Conservation (phyloP, 768 basidiomycete species). For the Rossbeevera mucosa region DNA sequence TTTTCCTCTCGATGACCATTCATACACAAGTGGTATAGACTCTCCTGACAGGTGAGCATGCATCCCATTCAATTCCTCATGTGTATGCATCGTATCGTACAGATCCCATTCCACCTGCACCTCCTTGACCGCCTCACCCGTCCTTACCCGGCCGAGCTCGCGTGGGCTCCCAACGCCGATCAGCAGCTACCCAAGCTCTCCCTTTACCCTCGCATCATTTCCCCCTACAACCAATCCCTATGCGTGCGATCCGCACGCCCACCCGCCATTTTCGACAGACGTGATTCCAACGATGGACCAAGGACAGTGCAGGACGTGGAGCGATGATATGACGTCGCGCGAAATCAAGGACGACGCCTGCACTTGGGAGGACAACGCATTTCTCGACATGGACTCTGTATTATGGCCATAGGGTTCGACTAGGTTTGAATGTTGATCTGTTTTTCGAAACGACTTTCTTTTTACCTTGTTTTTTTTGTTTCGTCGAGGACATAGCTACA, state of each 20-base stretch:
- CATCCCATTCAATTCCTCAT: neutral
- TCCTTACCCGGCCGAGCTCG: neutral
- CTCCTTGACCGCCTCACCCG: slow-evolving; percentile 4
- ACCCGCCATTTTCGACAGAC: neutral
- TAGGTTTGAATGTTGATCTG: neutral
- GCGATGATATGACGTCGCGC: neutral
- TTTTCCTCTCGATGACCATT: neutral
- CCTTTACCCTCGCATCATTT: neutral
- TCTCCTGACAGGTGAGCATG: neutral
- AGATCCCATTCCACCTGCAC: slow-evolving; percentile 8
- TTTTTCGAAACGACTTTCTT: neutral
- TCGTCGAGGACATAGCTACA: neutral
- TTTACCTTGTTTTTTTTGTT: neutral
- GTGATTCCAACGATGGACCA: neutral
- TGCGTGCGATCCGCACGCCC: neutral
- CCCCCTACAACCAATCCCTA: neutral
- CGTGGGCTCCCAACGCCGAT: slow-evolving; percentile 1
- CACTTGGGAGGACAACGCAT: neutral
- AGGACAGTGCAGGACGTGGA: neutral
- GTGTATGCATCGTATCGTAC: neutral
- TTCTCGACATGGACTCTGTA: slow-evolving; percentile 1
- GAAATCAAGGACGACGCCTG: neutral
- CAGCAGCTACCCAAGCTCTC: slow-evolving; percentile 1
- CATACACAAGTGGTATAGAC: neutral
- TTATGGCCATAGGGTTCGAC: slow-evolving; percentile 25